Base-by-base conservation (phyloP, 192 early-diverging fungal species). In the Pilobolus umbonatus region DNA sequence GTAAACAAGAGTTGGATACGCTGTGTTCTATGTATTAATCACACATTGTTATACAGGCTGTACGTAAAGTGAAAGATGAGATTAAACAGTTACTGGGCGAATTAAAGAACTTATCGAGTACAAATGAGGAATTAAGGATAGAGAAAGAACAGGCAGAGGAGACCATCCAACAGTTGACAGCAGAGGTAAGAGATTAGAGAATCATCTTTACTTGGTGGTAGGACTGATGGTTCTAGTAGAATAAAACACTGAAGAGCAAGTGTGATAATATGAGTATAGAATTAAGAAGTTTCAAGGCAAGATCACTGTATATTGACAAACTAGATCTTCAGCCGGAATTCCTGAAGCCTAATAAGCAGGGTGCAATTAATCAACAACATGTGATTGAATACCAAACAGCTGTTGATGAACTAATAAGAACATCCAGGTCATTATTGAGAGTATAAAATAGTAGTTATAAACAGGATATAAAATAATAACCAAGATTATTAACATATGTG, bases 371-470 rank as follows among this genome's bases (percentile, higher is more conserved):
- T 12, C 85, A 85, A 31, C 75, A 76, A 3, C 75, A 81, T 26
- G 76, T 95, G 21, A 76, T 80, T 24, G 72, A 78, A 15, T 95
- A 93, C 76, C 86, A 95, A 63, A 78, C 75, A 12, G 85, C 91
- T n/a, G 80, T 94, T 29, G 89, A 94, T 65, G 82, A 84, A 30
- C 74, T 98, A 7, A 68, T 98, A 31, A 68, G 77, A 17, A 86
- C 87, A 29, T 88, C 86, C 62, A 75, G 88, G 84, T 85, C 74
- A 30, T 39, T 15, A 17, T 21, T 5, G 12, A 34, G 3, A 0
- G 7, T 32, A 32, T 19, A 21, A n/a, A 40, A 4, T 24, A 34
- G 21, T 30, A 65, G 22, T 48, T 15, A 7, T n/a, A n/a, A n/a
- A n/a, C n/a, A n/a, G n/a, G n/a, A n/a, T n/a, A n/a, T n/a, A n/a